A percentile compares a stretch with the other conserved stretches of the same genome.
These are phyloP conservation scores for Aspergillus transmontanensis DNA, from an alignment of 2,329 filamentous ascomycete genomes.

Conservation along the genomic window DNA sequence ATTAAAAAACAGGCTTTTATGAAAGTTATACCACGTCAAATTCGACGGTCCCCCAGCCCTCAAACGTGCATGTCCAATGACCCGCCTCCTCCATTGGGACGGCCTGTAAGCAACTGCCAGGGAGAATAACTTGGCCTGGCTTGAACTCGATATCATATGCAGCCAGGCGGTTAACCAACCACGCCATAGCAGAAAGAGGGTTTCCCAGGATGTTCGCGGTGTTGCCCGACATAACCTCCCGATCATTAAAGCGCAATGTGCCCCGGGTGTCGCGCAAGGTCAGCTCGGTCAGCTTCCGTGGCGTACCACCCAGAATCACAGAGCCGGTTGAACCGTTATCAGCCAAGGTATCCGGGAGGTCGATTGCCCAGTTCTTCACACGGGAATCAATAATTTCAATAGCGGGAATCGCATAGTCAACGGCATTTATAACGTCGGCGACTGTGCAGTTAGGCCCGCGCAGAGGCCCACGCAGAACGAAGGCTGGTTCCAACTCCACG, in stretches of 20 bases:
- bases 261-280: background rate
- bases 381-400: background rate
- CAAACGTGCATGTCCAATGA: background rate
- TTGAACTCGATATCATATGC: background rate
- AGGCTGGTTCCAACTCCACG: background rate
- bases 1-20: too few relatives aligned
- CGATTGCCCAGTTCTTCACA: background rate
- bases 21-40: background rate
- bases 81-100: background rate
- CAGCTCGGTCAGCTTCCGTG: background rate
- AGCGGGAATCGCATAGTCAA: background rate
- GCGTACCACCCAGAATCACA: background rate
- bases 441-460: background rate
- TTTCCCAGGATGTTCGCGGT: background rate
- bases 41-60: background rate
- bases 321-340: background rate
- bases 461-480: background rate
- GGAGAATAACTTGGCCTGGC: background rate
- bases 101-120: background rate
- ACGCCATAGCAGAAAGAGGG: background rate
- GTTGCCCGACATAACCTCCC: background rate
- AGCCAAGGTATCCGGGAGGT: background rate
- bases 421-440: background rate
- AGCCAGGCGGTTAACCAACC: background rate
- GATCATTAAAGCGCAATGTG: background rate